Conservation (phyloP, 192 early-diverging fungal genomes). For the Entophlyctis helioformis region DNA sequence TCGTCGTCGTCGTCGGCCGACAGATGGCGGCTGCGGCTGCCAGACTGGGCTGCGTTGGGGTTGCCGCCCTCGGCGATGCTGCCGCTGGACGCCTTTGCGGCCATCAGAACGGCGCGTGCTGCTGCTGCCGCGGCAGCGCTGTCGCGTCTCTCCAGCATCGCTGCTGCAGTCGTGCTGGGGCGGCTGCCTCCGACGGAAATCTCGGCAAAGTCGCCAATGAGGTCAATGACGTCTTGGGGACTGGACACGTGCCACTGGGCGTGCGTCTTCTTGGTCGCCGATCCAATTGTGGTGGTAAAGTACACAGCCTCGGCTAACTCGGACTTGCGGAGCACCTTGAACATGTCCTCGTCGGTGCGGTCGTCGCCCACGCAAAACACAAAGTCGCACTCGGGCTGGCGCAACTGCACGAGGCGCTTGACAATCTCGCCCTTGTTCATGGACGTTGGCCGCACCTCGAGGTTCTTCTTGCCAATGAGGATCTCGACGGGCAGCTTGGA, state of each 20-base stretch:
- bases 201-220: conserved; percentile 15
- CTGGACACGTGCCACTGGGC: conserved; percentile 72
- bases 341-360: conserved; percentile 98
- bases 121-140: too few relatives aligned
- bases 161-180: too few relatives aligned
- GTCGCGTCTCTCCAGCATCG: too few relatives aligned
- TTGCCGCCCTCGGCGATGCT: too few relatives aligned
- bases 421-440: conserved; percentile 98
- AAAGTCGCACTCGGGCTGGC: conserved; percentile 62
- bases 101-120: too few relatives aligned
- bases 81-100: too few relatives aligned
- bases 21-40: too few relatives aligned
- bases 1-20: too few relatives aligned
- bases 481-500: conserved; percentile 93
- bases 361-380: conserved; percentile 94
- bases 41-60: too few relatives aligned
- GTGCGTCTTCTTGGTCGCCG: conserved; percentile 74
- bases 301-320: conserved; percentile 28
- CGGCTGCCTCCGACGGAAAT: too few relatives aligned
- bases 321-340: conserved; percentile 46
- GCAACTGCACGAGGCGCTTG: conserved; percentile 56
- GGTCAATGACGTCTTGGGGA: conserved; percentile 52
- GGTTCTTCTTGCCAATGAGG: conserved; percentile 89
- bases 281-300: conserved; percentile 74
- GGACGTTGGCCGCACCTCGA: conserved; percentile 84